Percentiles rank a stretch among this genome's conserved stretches.
These are phyloP conservation scores for Capronia americana DNA, from an alignment of 2,329 filamentous ascomycete genomes.

Conservation along the genomic window DNA sequence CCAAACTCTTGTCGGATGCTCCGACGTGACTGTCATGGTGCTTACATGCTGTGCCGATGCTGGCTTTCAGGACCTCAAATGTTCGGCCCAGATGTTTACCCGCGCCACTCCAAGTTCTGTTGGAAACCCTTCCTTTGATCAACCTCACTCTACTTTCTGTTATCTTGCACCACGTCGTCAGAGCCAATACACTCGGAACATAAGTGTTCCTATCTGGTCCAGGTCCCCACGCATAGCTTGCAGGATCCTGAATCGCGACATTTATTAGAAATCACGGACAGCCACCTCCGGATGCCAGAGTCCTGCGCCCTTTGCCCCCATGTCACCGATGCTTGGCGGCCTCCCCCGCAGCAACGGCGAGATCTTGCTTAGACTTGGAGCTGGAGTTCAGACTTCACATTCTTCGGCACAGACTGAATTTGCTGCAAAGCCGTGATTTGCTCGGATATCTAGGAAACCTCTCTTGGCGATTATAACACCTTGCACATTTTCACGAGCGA, in stretches of 20 bases:
- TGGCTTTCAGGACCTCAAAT: neutral
- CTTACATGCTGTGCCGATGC: neutral
- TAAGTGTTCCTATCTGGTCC: neutral
- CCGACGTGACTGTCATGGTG: neutral
- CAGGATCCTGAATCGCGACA: neutral
- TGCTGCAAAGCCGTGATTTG: neutral
- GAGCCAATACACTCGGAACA: neutral
- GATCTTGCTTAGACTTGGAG: neutral
- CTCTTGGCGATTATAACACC: neutral
- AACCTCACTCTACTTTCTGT: neutral
- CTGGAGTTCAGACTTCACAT: neutral
- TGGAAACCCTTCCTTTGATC: neutral
- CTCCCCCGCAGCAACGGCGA: neutral
- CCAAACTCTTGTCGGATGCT: neutral
- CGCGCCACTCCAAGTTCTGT: neutral
- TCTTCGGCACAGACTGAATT: too few relatives aligned
- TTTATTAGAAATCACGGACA: slow-evolving; percentile 8
- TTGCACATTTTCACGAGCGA: neutral
- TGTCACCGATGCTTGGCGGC: neutral
- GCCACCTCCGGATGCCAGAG: neutral
- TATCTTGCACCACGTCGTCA: neutral
- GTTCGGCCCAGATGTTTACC: neutral
- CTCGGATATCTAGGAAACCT: neutral
- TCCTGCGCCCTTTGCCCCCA: neutral
- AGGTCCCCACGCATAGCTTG: neutral